Evolutionary conservation across 2,329 filamentous ascomycete genomes (phyloP).

Genomic region (Colletotrichum agaves): DNA sequence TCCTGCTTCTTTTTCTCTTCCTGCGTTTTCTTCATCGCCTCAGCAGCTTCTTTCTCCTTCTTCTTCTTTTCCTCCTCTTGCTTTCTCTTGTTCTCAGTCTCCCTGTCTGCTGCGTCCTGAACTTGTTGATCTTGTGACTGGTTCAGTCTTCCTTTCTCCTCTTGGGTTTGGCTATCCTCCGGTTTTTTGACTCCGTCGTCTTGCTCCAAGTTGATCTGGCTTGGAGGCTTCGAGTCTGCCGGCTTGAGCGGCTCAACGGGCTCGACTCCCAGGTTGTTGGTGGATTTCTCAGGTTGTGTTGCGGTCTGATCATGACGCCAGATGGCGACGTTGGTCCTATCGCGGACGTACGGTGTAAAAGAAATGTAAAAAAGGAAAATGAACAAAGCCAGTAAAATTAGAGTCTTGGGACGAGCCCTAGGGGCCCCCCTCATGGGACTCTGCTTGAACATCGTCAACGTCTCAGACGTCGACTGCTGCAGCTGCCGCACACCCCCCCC

Average conservation of each 20-base stretch:
- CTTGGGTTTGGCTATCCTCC: too few species aligned
- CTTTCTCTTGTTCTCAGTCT: too few species aligned
- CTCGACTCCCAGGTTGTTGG: too few species aligned
- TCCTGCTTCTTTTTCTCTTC: background rate
- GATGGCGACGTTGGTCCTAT: conserved; percentile 6
- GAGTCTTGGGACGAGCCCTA: conserved; percentile 53
- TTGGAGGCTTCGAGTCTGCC: conserved; percentile 1
- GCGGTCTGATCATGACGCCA: background rate
- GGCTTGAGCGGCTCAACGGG: conserved; percentile 27
- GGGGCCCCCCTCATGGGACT: conserved; percentile 40
- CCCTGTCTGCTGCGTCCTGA: too few species aligned
- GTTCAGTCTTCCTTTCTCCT: too few species aligned
- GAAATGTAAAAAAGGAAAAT: conserved; percentile 56
- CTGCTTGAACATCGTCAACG: conserved; percentile 43
- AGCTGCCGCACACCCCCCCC: background rate
- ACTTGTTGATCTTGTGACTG: too few species aligned
- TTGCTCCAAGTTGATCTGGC: too few species aligned
- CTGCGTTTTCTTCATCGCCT: too few species aligned
- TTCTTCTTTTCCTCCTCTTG: too few species aligned
- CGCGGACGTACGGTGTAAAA: conserved; percentile 47
- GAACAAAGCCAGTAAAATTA: conserved; percentile 54
- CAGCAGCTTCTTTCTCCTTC: too few species aligned
- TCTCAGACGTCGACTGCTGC: conserved; percentile 6
- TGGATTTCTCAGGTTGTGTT: background rate
- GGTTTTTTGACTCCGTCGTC: too few species aligned